A percentile compares a stretch with the other conserved stretches of the same genome.
phyloP scores from a whole-genome alignment of 1,284 basidiomycete genomes.

The Phlebopus sp. region DNA sequence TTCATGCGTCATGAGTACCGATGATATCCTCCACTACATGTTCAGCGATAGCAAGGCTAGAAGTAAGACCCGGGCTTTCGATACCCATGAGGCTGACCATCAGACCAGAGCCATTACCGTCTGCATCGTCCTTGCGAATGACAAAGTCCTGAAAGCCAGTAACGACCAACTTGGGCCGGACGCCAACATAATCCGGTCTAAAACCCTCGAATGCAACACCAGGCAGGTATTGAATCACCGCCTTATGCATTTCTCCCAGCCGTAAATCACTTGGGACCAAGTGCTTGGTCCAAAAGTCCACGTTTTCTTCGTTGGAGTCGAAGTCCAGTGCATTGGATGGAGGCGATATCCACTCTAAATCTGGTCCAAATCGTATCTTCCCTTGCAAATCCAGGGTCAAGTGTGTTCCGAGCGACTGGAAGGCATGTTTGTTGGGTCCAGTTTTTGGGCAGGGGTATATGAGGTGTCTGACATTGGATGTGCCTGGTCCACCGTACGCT shows the following conservation, averaged over 20 bases:
- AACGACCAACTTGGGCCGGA: slow-evolving; percentile 85
- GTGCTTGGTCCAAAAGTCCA: slow-evolving; percentile 76
- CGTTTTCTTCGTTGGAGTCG: slow-evolving; percentile 40
- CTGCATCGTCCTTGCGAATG: slow-evolving; percentile 53
- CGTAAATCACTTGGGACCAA: slow-evolving; percentile 68
- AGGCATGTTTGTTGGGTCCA: slow-evolving; percentile 52
- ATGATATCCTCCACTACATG: slow-evolving; percentile 62
- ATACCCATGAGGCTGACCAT: slow-evolving; percentile 80
- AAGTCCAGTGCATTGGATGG: slow-evolving; percentile 34
- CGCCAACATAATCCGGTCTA: slow-evolving; percentile 86
- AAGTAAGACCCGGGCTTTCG: slow-evolving; percentile 76
- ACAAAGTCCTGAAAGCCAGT: slow-evolving; percentile 89
- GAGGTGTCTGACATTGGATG: slow-evolving; percentile 64
- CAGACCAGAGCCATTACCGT: slow-evolving; percentile 30
- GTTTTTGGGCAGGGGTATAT: slow-evolving; percentile 87
- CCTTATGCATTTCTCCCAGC: slow-evolving; percentile 61
- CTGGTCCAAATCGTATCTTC: slow-evolving; percentile 90
- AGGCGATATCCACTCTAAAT: slow-evolving; percentile 83
- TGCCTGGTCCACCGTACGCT: slow-evolving; percentile 78
- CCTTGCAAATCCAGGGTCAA: slow-evolving; percentile 87
- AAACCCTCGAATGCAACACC: slow-evolving; percentile 63
- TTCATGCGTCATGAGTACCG: slow-evolving; percentile 2
- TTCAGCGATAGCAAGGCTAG: slow-evolving; percentile 74
- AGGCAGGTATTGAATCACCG: slow-evolving; percentile 76
- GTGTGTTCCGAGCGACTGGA: slow-evolving; percentile 87